phyloP scores from a whole-genome alignment of 345 rosid species.

The Eucalyptus pauciflora region DNA sequence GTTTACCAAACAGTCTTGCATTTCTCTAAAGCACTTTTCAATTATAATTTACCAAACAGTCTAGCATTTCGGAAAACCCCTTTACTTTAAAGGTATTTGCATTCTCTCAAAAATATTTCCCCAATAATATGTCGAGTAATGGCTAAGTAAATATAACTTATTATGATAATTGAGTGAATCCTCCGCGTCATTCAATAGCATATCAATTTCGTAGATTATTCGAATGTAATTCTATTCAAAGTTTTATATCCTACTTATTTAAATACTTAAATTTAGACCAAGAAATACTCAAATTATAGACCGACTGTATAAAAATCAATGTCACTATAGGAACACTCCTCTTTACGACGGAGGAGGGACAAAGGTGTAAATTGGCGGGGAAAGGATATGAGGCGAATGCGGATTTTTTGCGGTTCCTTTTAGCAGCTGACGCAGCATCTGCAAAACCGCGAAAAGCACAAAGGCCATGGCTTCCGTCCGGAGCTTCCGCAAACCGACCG shows the following conservation, averaged over 20 bases:
- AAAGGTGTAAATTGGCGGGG: background rate
- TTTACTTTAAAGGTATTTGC: too few species aligned
- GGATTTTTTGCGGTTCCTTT: background rate
- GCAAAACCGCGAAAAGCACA: background rate
- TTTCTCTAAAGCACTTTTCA: too few species aligned
- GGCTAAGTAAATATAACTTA: too few species aligned
- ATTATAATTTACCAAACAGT: too few species aligned
- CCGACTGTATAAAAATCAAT: background rate
- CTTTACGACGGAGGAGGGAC: background rate
- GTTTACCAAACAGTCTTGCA: too few species aligned
- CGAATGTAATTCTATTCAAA: background rate
- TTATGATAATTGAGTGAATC: background rate
- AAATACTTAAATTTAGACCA: background rate
- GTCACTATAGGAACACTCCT: background rate
- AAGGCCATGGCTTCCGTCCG: slow-evolving; percentile 27
- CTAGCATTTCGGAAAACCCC: too few species aligned
- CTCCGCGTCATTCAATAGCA: rapidly evolving
- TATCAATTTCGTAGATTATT: background rate
- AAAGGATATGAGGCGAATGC: background rate
- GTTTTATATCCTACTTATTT: background rate
- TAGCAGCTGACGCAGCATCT: background rate
- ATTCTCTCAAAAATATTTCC: too few species aligned
- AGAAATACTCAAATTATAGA: background rate
- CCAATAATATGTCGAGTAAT: too few species aligned
- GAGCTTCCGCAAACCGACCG: background rate